Percentiles rank a stretch among this genome's conserved stretches.
Conservation (phyloP, 2,329 filamentous ascomycete species). For the Penicillium hordei region DNA sequence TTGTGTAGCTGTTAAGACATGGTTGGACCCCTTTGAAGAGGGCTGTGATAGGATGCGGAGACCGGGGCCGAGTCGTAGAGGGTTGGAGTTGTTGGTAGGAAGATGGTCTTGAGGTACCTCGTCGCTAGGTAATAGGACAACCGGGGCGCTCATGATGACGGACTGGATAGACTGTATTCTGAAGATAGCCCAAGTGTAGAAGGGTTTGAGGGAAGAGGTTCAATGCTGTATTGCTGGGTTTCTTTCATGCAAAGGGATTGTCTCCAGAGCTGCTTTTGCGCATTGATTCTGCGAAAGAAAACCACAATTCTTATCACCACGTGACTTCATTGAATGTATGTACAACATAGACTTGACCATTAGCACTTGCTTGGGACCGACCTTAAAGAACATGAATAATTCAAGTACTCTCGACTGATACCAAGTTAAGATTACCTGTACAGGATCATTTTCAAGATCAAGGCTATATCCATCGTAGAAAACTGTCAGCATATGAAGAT, state of each 20-base stretch:
- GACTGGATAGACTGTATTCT: slow-evolving; percentile 4
- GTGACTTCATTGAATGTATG: slow-evolving; percentile 17
- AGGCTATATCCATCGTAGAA: neutral
- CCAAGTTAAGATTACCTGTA: neutral
- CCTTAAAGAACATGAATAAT: neutral
- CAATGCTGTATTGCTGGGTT: neutral
- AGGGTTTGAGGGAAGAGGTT: neutral
- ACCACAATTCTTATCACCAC: slow-evolving; percentile 30
- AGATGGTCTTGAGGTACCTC: slow-evolving; percentile 64
- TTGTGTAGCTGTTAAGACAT: slow-evolving; percentile 36
- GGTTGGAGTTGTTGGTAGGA: slow-evolving; percentile 63
- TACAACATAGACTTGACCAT: neutral
- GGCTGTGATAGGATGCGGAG: slow-evolving; percentile 75
- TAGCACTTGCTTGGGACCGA: neutral
- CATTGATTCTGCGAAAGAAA: slow-evolving; percentile 13
- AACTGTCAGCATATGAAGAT: no score
- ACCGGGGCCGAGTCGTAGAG: slow-evolving; percentile 79
- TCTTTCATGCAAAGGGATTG: neutral
- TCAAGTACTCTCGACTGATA: neutral
- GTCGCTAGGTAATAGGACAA: slow-evolving; percentile 83
- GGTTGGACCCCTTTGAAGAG: slow-evolving; percentile 60
- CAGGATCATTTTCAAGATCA: neutral
- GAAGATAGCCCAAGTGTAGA: neutral
- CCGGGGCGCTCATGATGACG: slow-evolving; percentile 55
- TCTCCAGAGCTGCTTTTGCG: neutral